These are phyloP conservation scores for Ceratocystis diversiconidia DNA, from an alignment of 2,329 filamentous ascomycete species.

Conservation along the genomic window DNA sequence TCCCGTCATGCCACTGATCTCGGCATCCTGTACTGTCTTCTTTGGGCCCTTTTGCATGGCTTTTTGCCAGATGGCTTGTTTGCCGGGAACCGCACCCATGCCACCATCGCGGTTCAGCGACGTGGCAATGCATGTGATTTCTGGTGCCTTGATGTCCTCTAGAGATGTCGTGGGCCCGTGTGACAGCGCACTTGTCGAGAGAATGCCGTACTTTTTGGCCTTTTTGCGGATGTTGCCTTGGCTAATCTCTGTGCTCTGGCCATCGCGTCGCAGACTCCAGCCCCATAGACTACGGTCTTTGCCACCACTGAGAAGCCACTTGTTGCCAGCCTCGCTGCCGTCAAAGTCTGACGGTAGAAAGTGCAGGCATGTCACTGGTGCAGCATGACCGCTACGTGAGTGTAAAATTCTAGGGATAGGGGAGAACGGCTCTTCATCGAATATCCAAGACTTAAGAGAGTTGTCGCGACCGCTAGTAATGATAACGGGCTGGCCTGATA, in stretches of 20 bases:
- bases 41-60: slow-evolving; percentile 37
- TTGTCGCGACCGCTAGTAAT: slow-evolving; percentile 88
- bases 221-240: slow-evolving; percentile 81
- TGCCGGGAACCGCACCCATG: slow-evolving; percentile 69
- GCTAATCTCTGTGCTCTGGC: slow-evolving; percentile 83
- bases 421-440: slow-evolving; percentile 82
- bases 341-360: slow-evolving; percentile 85
- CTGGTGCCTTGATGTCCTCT: slow-evolving; percentile 72
- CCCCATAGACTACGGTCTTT: slow-evolving; percentile 88
- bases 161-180: slow-evolving; percentile 50
- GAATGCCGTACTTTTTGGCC: slow-evolving; percentile 71
- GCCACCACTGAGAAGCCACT: slow-evolving; percentile 86
- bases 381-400: slow-evolving; percentile 74
- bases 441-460: slow-evolving; percentile 89
- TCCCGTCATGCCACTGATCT: slow-evolving; percentile 64
- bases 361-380: slow-evolving; percentile 63
- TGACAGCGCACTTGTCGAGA: slow-evolving; percentile 41
- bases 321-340: slow-evolving; percentile 73
- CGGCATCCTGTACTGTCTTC: slow-evolving; percentile 50
- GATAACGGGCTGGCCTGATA: slow-evolving; percentile 76
- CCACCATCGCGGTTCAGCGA: slow-evolving; percentile 90
- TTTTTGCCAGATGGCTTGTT: slow-evolving; percentile 62
- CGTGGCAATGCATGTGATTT: slow-evolving; percentile 82
- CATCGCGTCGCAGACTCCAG: slow-evolving; percentile 87
- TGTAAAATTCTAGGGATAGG: slow-evolving; percentile 76